phyloP scores from a whole-genome alignment of 2,329 filamentous ascomycete species.

The Fusarium cyanostomum region DNA sequence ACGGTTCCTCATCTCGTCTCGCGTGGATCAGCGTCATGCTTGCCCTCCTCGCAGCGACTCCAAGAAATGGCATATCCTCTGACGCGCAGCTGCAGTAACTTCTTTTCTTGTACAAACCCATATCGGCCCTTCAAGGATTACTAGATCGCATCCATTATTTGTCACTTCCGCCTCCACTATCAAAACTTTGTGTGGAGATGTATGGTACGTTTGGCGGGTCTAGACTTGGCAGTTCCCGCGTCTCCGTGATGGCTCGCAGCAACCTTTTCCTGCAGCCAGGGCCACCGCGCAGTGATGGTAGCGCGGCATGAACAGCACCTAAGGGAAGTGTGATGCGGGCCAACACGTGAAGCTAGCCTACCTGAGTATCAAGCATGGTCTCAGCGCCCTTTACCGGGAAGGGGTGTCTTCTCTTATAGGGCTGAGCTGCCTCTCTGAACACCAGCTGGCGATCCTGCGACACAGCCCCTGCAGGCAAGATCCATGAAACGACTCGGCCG shows the following conservation, averaged over 20 bases:
- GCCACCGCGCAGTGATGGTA: background rate
- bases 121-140: conserved; percentile 16
- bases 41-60: background rate
- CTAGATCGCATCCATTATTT: conserved; percentile 30
- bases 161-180: conserved; percentile 13
- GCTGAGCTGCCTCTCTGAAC: conserved; percentile 20
- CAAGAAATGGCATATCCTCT: conserved; percentile 6
- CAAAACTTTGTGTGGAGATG: conserved; percentile 16
- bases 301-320: conserved; percentile 6
- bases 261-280: background rate
- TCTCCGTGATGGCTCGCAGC: conserved; percentile 8
- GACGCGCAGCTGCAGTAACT: conserved; percentile 21
- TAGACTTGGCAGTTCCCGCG: conserved; percentile 19
- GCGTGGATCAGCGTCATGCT: conserved; percentile 12
- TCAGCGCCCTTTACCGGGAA: background rate
- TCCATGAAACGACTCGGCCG: conserved; percentile 21
- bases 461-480: conserved; percentile 29
- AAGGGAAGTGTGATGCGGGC: background rate
- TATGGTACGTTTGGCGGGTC: conserved; percentile 9
- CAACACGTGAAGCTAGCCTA: conserved; percentile 1
- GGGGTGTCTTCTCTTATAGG: conserved; percentile 24
- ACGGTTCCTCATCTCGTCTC: conserved; percentile 5
- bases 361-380: background rate
- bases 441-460: conserved; percentile 15
- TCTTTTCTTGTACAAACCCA: conserved; percentile 24